These are phyloP conservation scores for Papiliotrema nemorosa DNA, from an alignment of 1,284 basidiomycete genomes.

Conservation along the genomic window DNA sequence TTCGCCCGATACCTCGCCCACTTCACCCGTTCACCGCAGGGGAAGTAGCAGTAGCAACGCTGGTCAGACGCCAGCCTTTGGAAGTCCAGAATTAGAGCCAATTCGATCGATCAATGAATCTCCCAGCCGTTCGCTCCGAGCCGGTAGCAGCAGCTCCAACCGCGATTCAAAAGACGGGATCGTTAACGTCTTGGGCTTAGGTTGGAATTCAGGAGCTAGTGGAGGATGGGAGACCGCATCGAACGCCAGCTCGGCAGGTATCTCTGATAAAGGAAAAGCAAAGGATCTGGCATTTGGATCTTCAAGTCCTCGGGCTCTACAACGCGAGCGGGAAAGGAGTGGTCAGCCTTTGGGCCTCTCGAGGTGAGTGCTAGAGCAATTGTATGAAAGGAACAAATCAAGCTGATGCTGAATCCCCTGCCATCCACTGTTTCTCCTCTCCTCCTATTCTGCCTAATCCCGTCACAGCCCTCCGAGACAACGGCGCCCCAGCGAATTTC, in stretches of 20 bases:
- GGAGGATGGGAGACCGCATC: constrained; percentile 24
- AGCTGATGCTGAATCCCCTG: too few relatives aligned
- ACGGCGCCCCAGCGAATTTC: constrained; percentile 40
- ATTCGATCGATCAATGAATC: constrained; percentile 12
- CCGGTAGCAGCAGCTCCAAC: constrained; percentile 9
- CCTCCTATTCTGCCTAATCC: constrained; percentile 4
- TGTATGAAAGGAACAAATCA: too few relatives aligned
- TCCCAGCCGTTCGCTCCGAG: constrained; percentile 14
- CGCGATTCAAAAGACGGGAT: constrained; percentile 19
- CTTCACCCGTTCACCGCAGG: neutral
- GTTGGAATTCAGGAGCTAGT: constrained; percentile 24
- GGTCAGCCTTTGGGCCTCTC: constrained; percentile 9
- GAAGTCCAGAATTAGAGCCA: constrained; percentile 32
- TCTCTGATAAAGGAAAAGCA: constrained; percentile 29
- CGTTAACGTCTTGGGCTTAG: constrained; percentile 34
- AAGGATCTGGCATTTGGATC: constrained; percentile 20
- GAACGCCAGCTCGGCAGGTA: constrained; percentile 8
- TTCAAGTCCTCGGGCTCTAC: constrained; percentile 25
- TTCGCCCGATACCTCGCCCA: neutral
- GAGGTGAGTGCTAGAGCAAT: constrained; percentile 22
- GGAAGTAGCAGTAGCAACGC: constrained; percentile 8
- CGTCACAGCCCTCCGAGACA: constrained; percentile 28
- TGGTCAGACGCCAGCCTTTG: constrained; percentile 17
- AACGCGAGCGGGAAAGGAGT: constrained; percentile 25
- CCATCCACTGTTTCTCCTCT: neutral